phyloP scores from a whole-genome alignment of 208 protist species.

The Crithidia sp. region DNA sequence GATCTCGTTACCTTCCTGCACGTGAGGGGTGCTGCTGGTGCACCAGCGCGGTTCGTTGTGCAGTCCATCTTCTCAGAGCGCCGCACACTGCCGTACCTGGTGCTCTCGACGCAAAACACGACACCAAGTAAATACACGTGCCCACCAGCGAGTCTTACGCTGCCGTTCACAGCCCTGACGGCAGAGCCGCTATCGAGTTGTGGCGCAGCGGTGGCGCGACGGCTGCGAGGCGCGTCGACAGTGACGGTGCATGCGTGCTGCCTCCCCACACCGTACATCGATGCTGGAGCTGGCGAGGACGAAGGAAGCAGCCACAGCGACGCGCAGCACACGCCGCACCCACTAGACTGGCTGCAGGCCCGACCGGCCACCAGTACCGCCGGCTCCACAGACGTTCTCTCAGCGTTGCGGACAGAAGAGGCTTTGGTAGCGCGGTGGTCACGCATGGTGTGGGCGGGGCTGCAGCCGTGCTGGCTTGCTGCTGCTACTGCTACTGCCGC shows the following conservation, averaged over 20 bases:
- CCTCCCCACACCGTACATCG: constrained; percentile 13
- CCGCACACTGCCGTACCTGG: constrained; percentile 29
- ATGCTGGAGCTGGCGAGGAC: background rate
- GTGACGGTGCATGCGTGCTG: constrained; percentile 29
- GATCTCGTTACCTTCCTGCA: constrained; percentile 55
- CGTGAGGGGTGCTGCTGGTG: background rate
- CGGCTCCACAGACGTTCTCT: constrained; percentile 15
- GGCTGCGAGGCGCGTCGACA: background rate
- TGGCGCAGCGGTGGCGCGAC: background rate
- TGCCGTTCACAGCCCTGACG: constrained; percentile 5
- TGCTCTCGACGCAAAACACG: background rate
- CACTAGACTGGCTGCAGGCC: constrained; percentile 28
- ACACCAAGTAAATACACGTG: background rate
- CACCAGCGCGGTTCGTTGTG: constrained; percentile 24
- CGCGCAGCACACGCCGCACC: constrained; percentile 4
- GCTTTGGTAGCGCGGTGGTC: constrained; percentile 17
- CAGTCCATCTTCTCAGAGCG: constrained; percentile 30
- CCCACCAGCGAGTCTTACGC: constrained; percentile 15
- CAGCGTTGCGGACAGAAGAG: constrained; percentile 18
- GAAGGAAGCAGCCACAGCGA: background rate
- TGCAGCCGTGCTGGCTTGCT: constrained; percentile 31
- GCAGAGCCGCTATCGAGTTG: background rate
- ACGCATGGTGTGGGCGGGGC: constrained; percentile 19
- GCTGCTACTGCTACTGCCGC: background rate
- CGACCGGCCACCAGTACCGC: background rate